phyloP scores from a whole-genome alignment of 2,329 filamentous ascomycete genomes.

The Colletotrichum liaoningense region DNA sequence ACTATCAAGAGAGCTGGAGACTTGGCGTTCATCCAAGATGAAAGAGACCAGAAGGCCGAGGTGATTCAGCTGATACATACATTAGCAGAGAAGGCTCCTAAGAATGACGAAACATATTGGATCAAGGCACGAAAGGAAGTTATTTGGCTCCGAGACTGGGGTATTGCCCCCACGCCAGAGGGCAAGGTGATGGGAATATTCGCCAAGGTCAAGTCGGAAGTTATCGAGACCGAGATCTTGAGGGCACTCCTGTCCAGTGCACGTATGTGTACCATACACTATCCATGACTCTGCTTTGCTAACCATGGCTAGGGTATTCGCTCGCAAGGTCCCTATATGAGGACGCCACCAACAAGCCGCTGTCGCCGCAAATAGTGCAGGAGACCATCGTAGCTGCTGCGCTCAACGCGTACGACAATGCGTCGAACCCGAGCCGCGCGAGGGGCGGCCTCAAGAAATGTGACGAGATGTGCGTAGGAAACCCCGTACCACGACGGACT shows the following conservation, averaged over 20 bases:
- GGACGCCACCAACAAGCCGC: constrained; percentile 58
- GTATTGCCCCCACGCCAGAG: constrained; percentile 54
- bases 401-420: constrained; percentile 81
- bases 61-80: constrained; percentile 69
- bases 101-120: constrained; percentile 74
- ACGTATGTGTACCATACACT: constrained; percentile 58
- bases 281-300: background rate
- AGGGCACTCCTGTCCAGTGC: constrained; percentile 73
- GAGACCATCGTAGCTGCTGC: constrained; percentile 72
- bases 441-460: constrained; percentile 83
- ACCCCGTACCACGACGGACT: background rate
- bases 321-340: constrained; percentile 74
- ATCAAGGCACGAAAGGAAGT: constrained; percentile 70
- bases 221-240: constrained; percentile 78
- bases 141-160: constrained; percentile 81
- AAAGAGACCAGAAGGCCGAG: constrained; percentile 72
- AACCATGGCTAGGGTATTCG: constrained; percentile 62
- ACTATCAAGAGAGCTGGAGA: constrained; percentile 68
- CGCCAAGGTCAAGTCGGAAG: constrained; percentile 68
- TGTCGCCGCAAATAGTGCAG: constrained; percentile 64
- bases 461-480: constrained; percentile 72
- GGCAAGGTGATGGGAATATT: constrained; percentile 70
- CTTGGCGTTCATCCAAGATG: constrained; percentile 71
- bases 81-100: constrained; percentile 60
- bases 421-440: constrained; percentile 82